Percentiles rank a stretch among this genome's conserved stretches.
Evolutionary conservation across 352 stramenopile genomes (phyloP).

Genomic region (Blastocystis sp.): DNA sequence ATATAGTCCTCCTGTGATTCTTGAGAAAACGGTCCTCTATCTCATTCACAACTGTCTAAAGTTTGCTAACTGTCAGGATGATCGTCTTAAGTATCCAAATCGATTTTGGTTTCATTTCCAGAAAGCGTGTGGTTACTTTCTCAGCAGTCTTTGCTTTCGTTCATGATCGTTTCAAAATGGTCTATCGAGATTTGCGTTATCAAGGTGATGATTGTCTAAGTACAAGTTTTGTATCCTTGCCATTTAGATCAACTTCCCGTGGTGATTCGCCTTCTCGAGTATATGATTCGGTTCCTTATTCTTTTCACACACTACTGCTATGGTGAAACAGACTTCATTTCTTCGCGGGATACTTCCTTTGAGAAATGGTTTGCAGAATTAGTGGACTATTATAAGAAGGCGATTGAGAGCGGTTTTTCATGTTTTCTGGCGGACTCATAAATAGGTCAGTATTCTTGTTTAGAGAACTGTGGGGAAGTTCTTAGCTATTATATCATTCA

Average conservation of each 20-base stretch:
- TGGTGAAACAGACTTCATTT: constrained; percentile 20
- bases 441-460: background rate
- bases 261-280: constrained; percentile 42
- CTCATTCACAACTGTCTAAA: constrained; percentile 34
- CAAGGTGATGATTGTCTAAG: background rate
- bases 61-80: background rate
- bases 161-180: constrained; percentile 51
- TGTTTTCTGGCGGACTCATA: background rate
- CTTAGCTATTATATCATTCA: constrained; percentile 31
- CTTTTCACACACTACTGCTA: constrained; percentile 45
- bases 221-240: background rate
- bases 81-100: background rate
- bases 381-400: background rate
- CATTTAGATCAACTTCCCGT: constrained; percentile 5
- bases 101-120: background rate
- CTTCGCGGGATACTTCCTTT: constrained; percentile 10
- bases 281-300: constrained; percentile 47
- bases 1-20: constrained; percentile 19
- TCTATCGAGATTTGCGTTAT: constrained; percentile 13
- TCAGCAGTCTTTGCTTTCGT: constrained; percentile 42
- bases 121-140: constrained; percentile 26
- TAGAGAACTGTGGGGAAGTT: constrained; percentile 21
- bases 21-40: constrained; percentile 11
- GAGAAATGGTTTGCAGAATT: constrained; percentile 7
- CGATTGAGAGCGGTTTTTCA: background rate